Percentiles rank a stretch among this genome's conserved stretches.
These are phyloP conservation scores for Leccinum subgranulosum DNA, from an alignment of 768 basidiomycete genomes.

Conservation along the genomic window DNA sequence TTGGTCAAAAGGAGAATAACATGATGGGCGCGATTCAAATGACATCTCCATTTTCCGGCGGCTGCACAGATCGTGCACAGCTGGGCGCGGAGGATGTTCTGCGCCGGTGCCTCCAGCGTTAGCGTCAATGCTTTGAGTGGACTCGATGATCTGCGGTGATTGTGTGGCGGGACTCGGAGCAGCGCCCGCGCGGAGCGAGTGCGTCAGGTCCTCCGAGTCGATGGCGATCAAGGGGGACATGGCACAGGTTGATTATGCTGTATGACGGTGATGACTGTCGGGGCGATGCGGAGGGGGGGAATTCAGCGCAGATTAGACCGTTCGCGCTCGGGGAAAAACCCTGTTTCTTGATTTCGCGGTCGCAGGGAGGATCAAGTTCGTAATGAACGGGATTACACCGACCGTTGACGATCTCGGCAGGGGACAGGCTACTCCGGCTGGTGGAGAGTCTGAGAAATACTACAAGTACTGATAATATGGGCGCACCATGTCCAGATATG, in stretches of 20 bases:
- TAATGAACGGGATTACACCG: constrained; percentile 4
- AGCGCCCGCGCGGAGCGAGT: constrained; percentile 24
- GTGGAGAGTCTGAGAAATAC: constrained; percentile 17
- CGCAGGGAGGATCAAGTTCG: constrained; percentile 18
- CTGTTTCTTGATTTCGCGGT: constrained; percentile 18
- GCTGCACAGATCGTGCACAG: too few species aligned
- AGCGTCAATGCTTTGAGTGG: too few species aligned
- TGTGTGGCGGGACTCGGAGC: constrained; percentile 21
- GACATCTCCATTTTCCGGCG: too few species aligned
- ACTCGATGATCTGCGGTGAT: too few species aligned
- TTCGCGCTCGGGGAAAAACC: constrained; percentile 17
- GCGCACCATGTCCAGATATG: too few species aligned
- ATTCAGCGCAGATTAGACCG: neutral
- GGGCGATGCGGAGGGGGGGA: neutral
- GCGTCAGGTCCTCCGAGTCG: constrained; percentile 2
- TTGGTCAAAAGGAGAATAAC: too few species aligned
- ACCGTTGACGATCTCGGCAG: constrained; percentile 5
- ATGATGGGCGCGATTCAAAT: too few species aligned
- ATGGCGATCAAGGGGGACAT: constrained; percentile 23
- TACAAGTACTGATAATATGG: neutral
- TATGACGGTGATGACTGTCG: constrained; percentile 1
- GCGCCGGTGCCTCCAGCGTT: too few species aligned
- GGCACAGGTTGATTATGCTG: constrained; percentile 21
- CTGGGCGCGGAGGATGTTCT: too few species aligned
- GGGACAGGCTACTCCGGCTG: constrained; percentile 10